Conservation (phyloP, 345 rosid species). For the Angophora floribunda region DNA sequence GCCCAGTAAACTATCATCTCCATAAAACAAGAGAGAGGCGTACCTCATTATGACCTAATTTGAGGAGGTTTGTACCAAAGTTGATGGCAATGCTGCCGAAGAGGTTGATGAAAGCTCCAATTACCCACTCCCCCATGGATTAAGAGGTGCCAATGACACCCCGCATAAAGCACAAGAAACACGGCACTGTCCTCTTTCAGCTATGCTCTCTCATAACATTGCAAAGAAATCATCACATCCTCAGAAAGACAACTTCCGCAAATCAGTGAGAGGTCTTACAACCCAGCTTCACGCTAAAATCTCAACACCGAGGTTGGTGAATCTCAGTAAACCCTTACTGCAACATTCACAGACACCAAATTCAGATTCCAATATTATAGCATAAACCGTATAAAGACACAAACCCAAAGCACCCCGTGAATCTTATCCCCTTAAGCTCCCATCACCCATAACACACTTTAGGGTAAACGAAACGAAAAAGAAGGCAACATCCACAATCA, state of each 20-base stretch:
- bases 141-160: slow-evolving; percentile 24
- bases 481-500: background rate
- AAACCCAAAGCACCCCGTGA: background rate
- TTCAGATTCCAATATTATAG: background rate
- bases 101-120: slow-evolving; percentile 94
- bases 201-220: slow-evolving; percentile 3
- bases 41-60: slow-evolving; percentile 95
- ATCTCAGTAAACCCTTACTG: background rate
- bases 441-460: background rate
- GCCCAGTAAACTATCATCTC: background rate
- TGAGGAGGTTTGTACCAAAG: slow-evolving; percentile 98
- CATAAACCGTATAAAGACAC: background rate
- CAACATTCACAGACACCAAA: background rate
- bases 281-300: background rate
- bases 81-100: slow-evolving; percentile 97
- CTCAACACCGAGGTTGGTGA: background rate
- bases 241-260: background rate
- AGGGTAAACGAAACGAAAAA: background rate
- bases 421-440: background rate
- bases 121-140: slow-evolving; percentile 95
- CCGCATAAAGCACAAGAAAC: slow-evolving; percentile 13
- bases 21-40: background rate
- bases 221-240: background rate
- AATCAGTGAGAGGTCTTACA: background rate
- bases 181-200: slow-evolving; percentile 7